Conservation (phyloP, 1,284 basidiomycete genomes). For the Porphyrellus sp. region DNA sequence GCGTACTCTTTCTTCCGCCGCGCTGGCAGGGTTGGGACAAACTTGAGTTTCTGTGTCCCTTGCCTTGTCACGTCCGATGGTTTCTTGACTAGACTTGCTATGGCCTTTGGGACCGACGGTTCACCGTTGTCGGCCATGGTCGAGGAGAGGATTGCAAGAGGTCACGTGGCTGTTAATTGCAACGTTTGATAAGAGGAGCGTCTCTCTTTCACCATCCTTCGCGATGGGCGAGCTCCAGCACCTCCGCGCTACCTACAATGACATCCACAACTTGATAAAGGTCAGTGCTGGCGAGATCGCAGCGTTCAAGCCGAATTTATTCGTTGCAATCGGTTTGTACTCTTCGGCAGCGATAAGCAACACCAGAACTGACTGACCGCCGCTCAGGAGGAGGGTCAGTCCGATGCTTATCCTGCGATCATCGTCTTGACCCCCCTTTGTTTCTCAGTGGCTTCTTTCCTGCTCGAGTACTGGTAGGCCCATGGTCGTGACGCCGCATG, state of each 20-base stretch:
- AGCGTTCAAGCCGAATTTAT: slow-evolving; percentile 72
- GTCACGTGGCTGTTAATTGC: slow-evolving; percentile 23
- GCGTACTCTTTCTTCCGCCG: slow-evolving; percentile 76
- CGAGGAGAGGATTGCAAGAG: background rate
- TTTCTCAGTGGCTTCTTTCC: slow-evolving; percentile 84
- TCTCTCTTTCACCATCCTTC: background rate
- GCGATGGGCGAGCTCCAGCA: slow-evolving; percentile 54
- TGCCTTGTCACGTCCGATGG: slow-evolving; percentile 66
- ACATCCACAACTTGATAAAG: slow-evolving; percentile 79
- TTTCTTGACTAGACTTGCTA: slow-evolving; percentile 71
- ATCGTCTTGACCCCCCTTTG: slow-evolving; percentile 16
- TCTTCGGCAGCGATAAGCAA: background rate
- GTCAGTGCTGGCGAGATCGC: slow-evolving; percentile 59
- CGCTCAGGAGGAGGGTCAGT: slow-evolving; percentile 73
- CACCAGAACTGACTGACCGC: slow-evolving; percentile 1
- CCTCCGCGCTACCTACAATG: slow-evolving; percentile 74
- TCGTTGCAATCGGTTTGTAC: slow-evolving; percentile 74
- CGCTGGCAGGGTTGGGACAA: slow-evolving; percentile 69
- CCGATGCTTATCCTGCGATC: slow-evolving; percentile 3
- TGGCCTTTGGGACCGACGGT: slow-evolving; percentile 47
- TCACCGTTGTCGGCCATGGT: slow-evolving; percentile 24
- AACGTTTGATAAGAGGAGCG: background rate
- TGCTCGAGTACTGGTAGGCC: slow-evolving; percentile 78
- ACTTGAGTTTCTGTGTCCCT: slow-evolving; percentile 72
- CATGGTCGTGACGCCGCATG: background rate